Evolutionary conservation across 208 protist species (phyloP), one percentile per base, ranked within the genome.

Genomic region (Leptomonas pyrrhocoris): DNA sequence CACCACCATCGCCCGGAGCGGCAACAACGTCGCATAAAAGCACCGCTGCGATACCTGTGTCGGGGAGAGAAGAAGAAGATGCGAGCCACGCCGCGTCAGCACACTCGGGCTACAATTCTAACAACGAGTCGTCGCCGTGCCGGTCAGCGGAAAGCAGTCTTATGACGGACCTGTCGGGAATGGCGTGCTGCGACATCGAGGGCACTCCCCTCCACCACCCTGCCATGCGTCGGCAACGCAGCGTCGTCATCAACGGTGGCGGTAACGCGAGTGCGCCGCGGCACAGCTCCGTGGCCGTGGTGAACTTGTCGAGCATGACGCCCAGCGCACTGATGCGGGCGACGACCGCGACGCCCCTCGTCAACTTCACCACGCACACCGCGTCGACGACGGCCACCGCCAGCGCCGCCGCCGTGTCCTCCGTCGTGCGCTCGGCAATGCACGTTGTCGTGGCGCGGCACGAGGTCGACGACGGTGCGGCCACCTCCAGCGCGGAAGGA

Each of bases 141-240:
- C 54, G 23, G 45, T 49, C 69, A 6, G n/a, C n/a, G 19, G 69
- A 75, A 25, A 56, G n/a, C 59, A 75, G 69, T 27, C 42, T 63
- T 36, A 57, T 48, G 27, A 23, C 23, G 8, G 23, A 57, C 30
- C 31, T 16, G 7, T 67, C 48, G n/a, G 23, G 30, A 1, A 23
- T 25, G 5, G 49, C 48, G 13, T 18, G 49, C 8, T 7, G 23
- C 36, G 36, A 67, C 5, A 21, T 15, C 45, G 34, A 46, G 8
- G 19, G 27, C 49, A n/a, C n/a, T n/a, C n/a, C n/a, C n/a, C n/a
- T n/a, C n/a, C n/a, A n/a, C n/a, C n/a, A n/a, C n/a, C n/a, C n/a
- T n/a, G n/a, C n/a, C n/a, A n/a, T n/a, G n/a, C n/a, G n/a, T n/a
- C n/a, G 31, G 5, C 54, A 38, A 38, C 34, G 34, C 34, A 38